Conservation (phyloP, 2,329 filamentous ascomycete species). For the Raffaelea ambrosiae region DNA sequence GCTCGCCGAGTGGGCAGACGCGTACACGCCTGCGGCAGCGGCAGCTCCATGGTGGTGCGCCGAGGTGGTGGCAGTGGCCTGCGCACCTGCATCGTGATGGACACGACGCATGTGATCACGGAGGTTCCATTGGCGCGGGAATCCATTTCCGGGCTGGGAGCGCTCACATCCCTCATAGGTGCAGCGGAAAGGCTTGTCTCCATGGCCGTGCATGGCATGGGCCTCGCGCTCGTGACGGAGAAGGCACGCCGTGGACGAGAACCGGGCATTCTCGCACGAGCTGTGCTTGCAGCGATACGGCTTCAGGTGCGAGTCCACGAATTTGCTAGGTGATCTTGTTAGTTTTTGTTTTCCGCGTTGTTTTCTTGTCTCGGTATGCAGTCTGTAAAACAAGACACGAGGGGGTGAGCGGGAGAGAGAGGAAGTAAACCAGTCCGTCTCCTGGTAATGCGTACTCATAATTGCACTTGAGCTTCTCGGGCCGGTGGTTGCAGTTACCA, state of each 20-base stretch:
- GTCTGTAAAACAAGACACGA: no score
- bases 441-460: conserved; percentile 77
- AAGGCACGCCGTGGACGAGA: conserved; percentile 91
- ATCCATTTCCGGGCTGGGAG: conserved; percentile 72
- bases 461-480: conserved; percentile 97
- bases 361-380: no score
- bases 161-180: conserved; percentile 82
- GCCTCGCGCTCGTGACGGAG: conserved; percentile 93
- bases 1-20: not conserved
- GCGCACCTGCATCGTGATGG: conserved; percentile 53
- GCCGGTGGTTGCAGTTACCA: conserved; percentile 70
- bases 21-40: conserved; percentile 7
- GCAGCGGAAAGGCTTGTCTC: conserved; percentile 86
- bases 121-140: conserved; percentile 91
- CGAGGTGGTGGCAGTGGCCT: conserved; percentile 27
- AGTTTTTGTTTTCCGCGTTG: no score
- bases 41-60: conserved; percentile 17
- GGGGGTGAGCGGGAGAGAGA: not conserved
- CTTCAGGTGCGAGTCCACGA: conserved; percentile 92
- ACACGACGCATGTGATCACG: conserved; percentile 96
- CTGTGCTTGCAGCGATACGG: conserved; percentile 89
- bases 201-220: conserved; percentile 91
- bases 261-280: conserved; percentile 75
- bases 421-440: not conserved
- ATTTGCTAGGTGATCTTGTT: conserved; percentile 83